Base-by-base conservation (phyloP, 1,284 basidiomycete genomes). In the Trametes polyzona region DNA sequence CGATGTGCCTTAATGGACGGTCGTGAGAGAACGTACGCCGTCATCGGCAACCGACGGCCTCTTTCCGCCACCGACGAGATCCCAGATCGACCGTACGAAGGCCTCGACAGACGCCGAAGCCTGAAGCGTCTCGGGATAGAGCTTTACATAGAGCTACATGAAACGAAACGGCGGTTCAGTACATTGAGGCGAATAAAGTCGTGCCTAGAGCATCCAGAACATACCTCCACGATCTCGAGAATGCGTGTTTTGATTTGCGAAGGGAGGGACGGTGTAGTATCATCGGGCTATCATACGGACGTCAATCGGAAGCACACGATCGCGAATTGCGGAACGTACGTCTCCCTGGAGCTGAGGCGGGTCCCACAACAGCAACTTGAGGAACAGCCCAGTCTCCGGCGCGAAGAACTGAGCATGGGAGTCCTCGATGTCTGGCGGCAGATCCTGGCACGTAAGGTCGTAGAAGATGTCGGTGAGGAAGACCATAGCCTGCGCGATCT, bases 371-470 rank as follows among this genome's bases (percentile, higher is more conserved):
- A 97, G 75, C 66, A 96, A 90, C 54, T 81, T 83, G 58, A 92
- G 83, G 68, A 96, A 89, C 75, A 86, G 86, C 1, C 93, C 93
- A 1, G 72, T 76, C 0, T 77, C 70, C 17, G 85, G 78, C 1
- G 80, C 86, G 72, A 96, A 96, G 71, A 95, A 96, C 58, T 90
- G 83, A 9, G 81, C 76, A 61, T 97, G 86, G 40, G 88, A 80
- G 70, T 99, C 96, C 70, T 99, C 96, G 67, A 99, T 90, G 62
- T 88, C 90, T 9, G 95, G 95, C 5, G 96, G 96, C 21, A 99
- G 78, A 73, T 99, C 96, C 65, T 99, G 97, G 63, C 92, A 93
- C 1, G 92, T 94, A 57, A 99, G 85, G 73, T 99, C 97, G 68
- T 96, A 90, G 76, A 91, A 99, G 29, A 98, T 84, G 49, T 96